A percentile compares a stretch with the other conserved stretches of the same genome.
These are phyloP conservation scores for Exserohilum rostratum DNA, from an alignment of 2,329 filamentous ascomycete genomes.

Conservation along the genomic window DNA sequence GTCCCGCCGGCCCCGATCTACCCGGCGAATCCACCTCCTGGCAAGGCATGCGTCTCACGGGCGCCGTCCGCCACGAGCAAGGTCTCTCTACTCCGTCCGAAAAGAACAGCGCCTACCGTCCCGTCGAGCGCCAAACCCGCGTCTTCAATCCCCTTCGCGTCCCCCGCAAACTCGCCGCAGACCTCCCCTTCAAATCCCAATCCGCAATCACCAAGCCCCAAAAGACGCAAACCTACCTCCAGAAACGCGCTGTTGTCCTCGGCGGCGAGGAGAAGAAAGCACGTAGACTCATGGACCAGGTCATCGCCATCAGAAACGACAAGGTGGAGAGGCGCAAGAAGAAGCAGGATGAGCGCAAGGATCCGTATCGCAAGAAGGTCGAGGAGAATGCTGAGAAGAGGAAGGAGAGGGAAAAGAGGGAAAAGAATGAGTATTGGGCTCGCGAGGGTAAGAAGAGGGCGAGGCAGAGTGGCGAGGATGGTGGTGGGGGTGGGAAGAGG, in stretches of 20 bases:
- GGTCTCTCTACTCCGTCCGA: slow-evolving; percentile 76
- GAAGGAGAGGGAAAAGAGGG: slow-evolving; percentile 82
- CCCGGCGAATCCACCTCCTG: slow-evolving; percentile 60
- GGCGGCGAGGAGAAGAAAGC: slow-evolving; percentile 85
- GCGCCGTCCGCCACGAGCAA: slow-evolving; percentile 81
- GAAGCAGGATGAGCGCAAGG: slow-evolving; percentile 87
- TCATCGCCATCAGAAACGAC: slow-evolving; percentile 88
- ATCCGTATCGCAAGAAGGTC: slow-evolving; percentile 81
- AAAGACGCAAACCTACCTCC: slow-evolving; percentile 83
- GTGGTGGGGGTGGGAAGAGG: slow-evolving; percentile 49
- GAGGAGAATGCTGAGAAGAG: slow-evolving; percentile 84
- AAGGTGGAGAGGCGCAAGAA: slow-evolving; percentile 80
- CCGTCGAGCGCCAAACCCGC: slow-evolving; percentile 58
- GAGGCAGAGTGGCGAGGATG: slow-evolving; percentile 46
- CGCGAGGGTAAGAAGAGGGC: slow-evolving; percentile 84
- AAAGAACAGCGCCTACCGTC: slow-evolving; percentile 84
- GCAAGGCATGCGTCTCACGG: slow-evolving; percentile 92
- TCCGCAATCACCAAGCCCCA: slow-evolving; percentile 82
- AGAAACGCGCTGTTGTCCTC: slow-evolving; percentile 92
- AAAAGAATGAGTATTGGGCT: slow-evolving; percentile 91
- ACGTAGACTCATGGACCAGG: slow-evolving; percentile 87
- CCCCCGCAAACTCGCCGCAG: slow-evolving; percentile 78
- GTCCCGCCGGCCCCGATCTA: slow-evolving; percentile 50
- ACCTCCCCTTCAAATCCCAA: slow-evolving; percentile 91
- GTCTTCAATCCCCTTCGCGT: slow-evolving; percentile 69